Conservation (phyloP, 148 eudicot genomes). For the Chenopodium berlandieri region DNA sequence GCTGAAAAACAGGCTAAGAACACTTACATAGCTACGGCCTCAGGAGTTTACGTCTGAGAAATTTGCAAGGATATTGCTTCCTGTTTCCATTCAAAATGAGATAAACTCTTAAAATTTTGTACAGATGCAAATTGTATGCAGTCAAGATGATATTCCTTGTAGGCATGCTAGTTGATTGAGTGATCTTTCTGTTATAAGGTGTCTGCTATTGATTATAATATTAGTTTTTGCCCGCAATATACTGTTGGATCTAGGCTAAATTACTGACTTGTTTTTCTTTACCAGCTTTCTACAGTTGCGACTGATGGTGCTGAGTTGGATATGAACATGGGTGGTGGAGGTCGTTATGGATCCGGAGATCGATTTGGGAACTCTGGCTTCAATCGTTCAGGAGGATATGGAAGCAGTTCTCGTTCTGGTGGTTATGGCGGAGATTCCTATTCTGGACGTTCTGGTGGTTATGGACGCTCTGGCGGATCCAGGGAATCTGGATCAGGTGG, state of each 20-base stretch:
- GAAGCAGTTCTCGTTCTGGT: conserved; percentile 33
- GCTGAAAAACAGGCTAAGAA: too few species aligned
- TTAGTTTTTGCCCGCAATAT: too few species aligned
- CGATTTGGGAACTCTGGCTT: conserved; percentile 46
- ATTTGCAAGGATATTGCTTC: neutral
- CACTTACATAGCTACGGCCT: neutral
- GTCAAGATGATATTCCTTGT: neutral
- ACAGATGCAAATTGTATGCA: neutral
- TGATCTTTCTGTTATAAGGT: neutral
- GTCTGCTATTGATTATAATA: neutral
- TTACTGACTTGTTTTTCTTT: conserved; percentile 22
- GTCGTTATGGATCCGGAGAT: conserved; percentile 26
- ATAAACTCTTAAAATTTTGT: neutral
- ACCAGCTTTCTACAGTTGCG: conserved; percentile 71
- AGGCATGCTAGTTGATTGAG: neutral
- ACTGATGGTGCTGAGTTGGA: conserved; percentile 51
- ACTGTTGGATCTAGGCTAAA: neutral
- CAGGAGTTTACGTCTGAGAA: neutral
- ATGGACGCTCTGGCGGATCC: conserved; percentile 4
- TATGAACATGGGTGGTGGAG: conserved; percentile 53
- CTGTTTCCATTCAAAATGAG: neutral
- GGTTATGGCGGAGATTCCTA: conserved; percentile 24
- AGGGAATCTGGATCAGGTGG: conserved; percentile 5
- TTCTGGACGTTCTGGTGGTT: conserved; percentile 1
- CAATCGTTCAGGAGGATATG: conserved; percentile 49